Evolutionary conservation across 1,284 basidiomycete genomes (phyloP).

Genomic region (Pisolithus thermaeus): DNA sequence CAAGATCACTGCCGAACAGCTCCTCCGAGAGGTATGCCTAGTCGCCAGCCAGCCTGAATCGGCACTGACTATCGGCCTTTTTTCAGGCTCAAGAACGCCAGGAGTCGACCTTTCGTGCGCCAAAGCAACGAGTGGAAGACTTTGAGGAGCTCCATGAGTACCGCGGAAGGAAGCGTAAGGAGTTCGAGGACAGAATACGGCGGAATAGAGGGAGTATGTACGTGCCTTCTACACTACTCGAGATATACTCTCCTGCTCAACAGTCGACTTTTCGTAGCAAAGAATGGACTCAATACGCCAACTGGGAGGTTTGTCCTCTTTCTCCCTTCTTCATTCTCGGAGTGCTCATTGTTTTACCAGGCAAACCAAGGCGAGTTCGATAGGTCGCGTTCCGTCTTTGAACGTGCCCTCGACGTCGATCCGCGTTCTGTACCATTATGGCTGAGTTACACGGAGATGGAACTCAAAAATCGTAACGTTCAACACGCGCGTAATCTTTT

Average conservation of each 20-base stretch:
- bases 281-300: conserved; percentile 81
- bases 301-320: conserved; percentile 57
- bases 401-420: conserved; percentile 95
- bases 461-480: conserved; percentile 94
- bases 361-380: conserved; percentile 97
- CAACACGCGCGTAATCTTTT: conserved; percentile 96
- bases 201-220: conserved; percentile 85
- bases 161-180: conserved; percentile 88
- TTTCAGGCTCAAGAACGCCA: conserved; percentile 90
- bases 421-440: conserved; percentile 86
- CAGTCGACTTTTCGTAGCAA: conserved; percentile 40
- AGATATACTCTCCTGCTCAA: conserved; percentile 1
- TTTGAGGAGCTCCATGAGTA: conserved; percentile 97
- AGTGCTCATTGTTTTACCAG: conserved; percentile 31
- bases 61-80: background rate
- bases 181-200: conserved; percentile 94
- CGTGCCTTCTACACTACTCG: conserved; percentile 18
- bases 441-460: conserved; percentile 97
- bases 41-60: background rate
- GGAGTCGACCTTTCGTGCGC: conserved; percentile 85
- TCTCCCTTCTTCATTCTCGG: background rate
- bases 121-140: conserved; percentile 94
- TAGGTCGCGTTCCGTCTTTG: conserved; percentile 90
- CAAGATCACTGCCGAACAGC: conserved; percentile 96
- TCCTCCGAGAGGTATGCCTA: conserved; percentile 77